Evolutionary conservation across 306 rosid genomes (phyloP), one percentile per base, ranked within the genome.

Genomic region (Canavalia gladiata): DNA sequence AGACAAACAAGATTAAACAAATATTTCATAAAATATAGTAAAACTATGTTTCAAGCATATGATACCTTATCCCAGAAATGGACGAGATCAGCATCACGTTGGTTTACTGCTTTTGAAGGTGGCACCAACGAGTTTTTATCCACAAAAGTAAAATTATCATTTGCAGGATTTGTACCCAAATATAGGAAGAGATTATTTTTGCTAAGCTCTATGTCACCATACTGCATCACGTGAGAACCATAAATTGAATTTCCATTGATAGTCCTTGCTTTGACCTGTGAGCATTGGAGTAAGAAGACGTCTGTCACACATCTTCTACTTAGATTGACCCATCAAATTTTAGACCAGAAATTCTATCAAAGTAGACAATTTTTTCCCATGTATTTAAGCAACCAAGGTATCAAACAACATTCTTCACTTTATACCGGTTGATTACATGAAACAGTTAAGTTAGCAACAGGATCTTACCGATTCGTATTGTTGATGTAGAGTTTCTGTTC

Each of bases 171-270:
- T 60, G 99, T 78, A 54, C 99, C 99, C 88, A 95, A 76, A 83
- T 91, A 95, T 46, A 76, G 7, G 77, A 81, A 82, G 35, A 95
- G 83, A 78, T 82, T 10, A 45, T 92, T 3, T 87, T 66, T 83
- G 91, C 90, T 89, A 39, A 95, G 78, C 84, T 39, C 79, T 52
- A 90, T 52, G 79, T 92, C 97, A 68, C 99, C 99, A 72, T 84
- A 95, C 86, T 95, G 98, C 99, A 95, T 93, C 88, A 93, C 99
- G 49, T 93, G 99, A 67, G 99, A 95, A 42, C 99, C 97, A 75
- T 82, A 90, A 37, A 13, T 72, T 70, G 84, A 45, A 87, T 93
- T 89, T n/a, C 83, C 94, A 58, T 81, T 92, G 3, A 83, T 60
- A 2, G 99, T 93, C 88, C 97, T 93, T 65, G 30, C 79, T 84